Base-by-base conservation (phyloP, 441 rosid genomes). In the Erysimum pusillum region DNA sequence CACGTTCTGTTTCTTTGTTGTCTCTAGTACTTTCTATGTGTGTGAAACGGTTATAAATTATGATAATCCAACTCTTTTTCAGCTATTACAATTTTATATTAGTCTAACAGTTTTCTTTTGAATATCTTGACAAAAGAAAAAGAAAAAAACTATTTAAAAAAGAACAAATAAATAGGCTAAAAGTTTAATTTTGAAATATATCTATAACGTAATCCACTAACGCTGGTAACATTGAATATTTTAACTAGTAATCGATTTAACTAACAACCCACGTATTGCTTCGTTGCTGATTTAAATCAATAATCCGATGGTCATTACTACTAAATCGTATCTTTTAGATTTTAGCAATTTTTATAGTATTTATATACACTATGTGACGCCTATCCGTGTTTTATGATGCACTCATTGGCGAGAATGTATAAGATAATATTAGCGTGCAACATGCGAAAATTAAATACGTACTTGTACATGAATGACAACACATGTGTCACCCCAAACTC, bases 341-440 rank as follows among this genome's bases (percentile, higher is more conserved):
- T 54, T 53, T 4, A 54, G 41, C 17, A 39, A 39, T 5, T 10
- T n/a, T n/a, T n/a, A n/a, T n/a, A n/a, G 35, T 59, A 56, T 25
- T 45, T 41, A 17, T 31, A 22, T 2, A 22, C 25, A 22, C 25
- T 22, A 22, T 22, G 13, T 69, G 35, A 52, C 54, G 36, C 6
- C 56, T 63, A 73, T 63, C 39, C 22, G 14, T 42, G 2, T n/a
- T 44, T 57, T 22, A 56, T 22, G 56, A 32, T 6, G 13, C 11
- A 51, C 7, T 53, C 54, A 13, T 49, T 38, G 34, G 42, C 1
- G 44, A 62, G 60, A 35, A n/a, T 13, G 35, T 22, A 58, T 67
- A 75, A 3, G 25, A 75, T 75, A 75, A 31, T 67, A 18, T 17
- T 68, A 68, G 8, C 63, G 63, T 76, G 79, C 69, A 52, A 69